Evolutionary conservation across 305 asterid species (phyloP).

Genomic region (Fraxinus angustifolia): DNA sequence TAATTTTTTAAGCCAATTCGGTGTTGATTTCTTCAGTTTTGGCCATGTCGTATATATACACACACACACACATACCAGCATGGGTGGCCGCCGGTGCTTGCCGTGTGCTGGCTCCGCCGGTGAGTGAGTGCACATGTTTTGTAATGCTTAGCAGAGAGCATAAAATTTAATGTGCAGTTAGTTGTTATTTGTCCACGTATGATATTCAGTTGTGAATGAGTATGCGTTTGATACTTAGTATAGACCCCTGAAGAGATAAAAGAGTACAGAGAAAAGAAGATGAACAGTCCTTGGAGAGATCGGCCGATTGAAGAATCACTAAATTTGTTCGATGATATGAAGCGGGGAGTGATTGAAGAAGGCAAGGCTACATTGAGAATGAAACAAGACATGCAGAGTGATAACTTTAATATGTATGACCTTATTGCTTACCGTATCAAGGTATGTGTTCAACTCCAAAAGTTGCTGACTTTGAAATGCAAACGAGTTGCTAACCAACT

Average conservation of each 20-base stretch:
- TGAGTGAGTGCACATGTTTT: background rate
- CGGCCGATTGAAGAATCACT: slow-evolving; percentile 76
- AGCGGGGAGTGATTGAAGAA: slow-evolving; percentile 70
- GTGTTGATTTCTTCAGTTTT: background rate
- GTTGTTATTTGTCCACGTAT: slow-evolving; percentile 1
- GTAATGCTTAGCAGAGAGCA: background rate
- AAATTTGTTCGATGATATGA: slow-evolving; percentile 74
- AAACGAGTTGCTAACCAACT: slow-evolving; percentile 14
- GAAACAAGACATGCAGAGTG: slow-evolving; percentile 98
- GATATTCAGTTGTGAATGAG: background rate
- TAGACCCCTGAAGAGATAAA: slow-evolving; percentile 82
- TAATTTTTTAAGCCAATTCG: background rate
- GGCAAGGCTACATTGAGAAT: slow-evolving; percentile 92
- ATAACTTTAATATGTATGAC: slow-evolving; percentile 84
- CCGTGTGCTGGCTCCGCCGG: background rate
- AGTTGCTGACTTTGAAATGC: slow-evolving; percentile 14
- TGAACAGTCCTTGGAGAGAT: slow-evolving; percentile 84
- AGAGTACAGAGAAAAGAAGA: slow-evolving; percentile 72
- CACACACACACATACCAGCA: background rate
- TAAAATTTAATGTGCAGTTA: background rate
- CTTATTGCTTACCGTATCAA: slow-evolving; percentile 93
- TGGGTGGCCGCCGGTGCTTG: background rate
- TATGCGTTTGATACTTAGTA: slow-evolving; percentile 18
- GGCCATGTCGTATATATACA: background rate
- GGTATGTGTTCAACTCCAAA: slow-evolving; percentile 37